A percentile compares a stretch with the other conserved stretches of the same genome.
phyloP scores from a whole-genome alignment of 2,329 filamentous ascomycete genomes.

The Exophiala aquamarina region DNA sequence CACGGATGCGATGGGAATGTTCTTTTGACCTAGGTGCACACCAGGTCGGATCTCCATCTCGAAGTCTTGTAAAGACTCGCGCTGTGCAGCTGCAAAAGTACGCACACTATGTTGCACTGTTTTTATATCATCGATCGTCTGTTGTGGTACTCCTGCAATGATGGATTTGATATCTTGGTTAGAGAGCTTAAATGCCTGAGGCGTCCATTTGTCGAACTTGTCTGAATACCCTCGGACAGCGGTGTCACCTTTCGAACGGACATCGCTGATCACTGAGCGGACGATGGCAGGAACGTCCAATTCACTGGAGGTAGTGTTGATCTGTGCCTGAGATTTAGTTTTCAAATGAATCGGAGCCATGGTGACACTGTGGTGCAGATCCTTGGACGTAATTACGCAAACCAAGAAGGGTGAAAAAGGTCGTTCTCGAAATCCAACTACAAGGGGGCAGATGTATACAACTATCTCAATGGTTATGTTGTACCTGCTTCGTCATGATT shows the following conservation, averaged over 20 bases:
- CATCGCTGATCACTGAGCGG: slow-evolving; percentile 48
- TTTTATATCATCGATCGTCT: slow-evolving; percentile 56
- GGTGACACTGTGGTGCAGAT: too few relatives aligned
- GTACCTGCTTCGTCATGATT: too few relatives aligned
- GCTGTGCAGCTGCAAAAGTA: slow-evolving; percentile 50
- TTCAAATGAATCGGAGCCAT: slow-evolving; percentile 1
- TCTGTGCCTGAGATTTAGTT: not conserved
- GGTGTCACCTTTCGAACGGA: slow-evolving; percentile 48
- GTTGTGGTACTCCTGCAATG: slow-evolving; percentile 46
- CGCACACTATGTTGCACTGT: slow-evolving; percentile 52
- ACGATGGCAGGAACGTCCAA: slow-evolving; percentile 39
- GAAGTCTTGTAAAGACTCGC: slow-evolving; percentile 48
- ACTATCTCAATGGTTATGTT: too few relatives aligned
- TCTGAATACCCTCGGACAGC: slow-evolving; percentile 52
- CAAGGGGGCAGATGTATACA: too few relatives aligned
- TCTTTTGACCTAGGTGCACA: slow-evolving; percentile 53
- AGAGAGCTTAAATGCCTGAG: slow-evolving; percentile 50
- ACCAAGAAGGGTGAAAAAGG: too few relatives aligned
- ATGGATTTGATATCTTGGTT: slow-evolving; percentile 44
- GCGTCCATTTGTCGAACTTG: slow-evolving; percentile 57
- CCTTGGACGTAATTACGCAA: too few relatives aligned
- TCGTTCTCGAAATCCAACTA: too few relatives aligned
- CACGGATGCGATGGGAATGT: slow-evolving; percentile 48
- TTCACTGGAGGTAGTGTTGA: not conserved
- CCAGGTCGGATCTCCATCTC: slow-evolving; percentile 53